Conservation (phyloP, 495 filamentous ascomycete genomes). For the Penicillium manginii region DNA sequence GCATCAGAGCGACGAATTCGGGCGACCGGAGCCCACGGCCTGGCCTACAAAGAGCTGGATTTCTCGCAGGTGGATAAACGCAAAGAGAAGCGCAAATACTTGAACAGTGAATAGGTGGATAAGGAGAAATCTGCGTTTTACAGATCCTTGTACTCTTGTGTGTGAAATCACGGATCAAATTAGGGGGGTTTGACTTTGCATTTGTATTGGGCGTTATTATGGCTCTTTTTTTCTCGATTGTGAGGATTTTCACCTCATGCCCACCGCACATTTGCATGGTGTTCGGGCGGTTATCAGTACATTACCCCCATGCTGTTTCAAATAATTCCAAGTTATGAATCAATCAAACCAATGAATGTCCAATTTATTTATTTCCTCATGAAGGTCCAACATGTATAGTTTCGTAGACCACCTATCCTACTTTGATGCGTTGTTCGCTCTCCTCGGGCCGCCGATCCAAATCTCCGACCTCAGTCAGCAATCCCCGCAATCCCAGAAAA, state of each 20-base stretch:
- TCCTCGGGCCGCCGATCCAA: neutral
- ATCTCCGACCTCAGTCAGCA: slow-evolving; percentile 1
- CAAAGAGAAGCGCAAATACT: slow-evolving; percentile 22
- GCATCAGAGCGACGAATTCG: slow-evolving; percentile 47
- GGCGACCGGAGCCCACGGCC: slow-evolving; percentile 42
- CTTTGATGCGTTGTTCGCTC: neutral
- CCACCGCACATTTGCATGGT: slow-evolving; percentile 16
- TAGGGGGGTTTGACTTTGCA: neutral
- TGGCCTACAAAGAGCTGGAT: slow-evolving; percentile 47
- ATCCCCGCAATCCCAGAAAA: neutral
- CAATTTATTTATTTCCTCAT: too few species aligned
- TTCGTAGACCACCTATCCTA: neutral
- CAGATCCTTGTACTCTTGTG: neutral
- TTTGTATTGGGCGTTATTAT: neutral
- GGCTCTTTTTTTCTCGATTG: neutral
- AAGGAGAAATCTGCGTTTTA: neutral
- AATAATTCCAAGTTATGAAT: slow-evolving; percentile 5
- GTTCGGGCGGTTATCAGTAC: slow-evolving; percentile 14
- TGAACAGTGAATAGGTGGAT: slow-evolving; percentile 1
- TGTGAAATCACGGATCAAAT: neutral
- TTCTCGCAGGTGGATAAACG: slow-evolving; percentile 31
- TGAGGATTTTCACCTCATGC: slow-evolving; percentile 6
- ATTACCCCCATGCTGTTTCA: slow-evolving; percentile 14
- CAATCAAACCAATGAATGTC: neutral
- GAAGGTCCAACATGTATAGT: neutral